These are phyloP conservation scores for Oropetium thomaeum DNA, from an alignment of 176 grass and related monocot species.

Conservation along the genomic window DNA sequence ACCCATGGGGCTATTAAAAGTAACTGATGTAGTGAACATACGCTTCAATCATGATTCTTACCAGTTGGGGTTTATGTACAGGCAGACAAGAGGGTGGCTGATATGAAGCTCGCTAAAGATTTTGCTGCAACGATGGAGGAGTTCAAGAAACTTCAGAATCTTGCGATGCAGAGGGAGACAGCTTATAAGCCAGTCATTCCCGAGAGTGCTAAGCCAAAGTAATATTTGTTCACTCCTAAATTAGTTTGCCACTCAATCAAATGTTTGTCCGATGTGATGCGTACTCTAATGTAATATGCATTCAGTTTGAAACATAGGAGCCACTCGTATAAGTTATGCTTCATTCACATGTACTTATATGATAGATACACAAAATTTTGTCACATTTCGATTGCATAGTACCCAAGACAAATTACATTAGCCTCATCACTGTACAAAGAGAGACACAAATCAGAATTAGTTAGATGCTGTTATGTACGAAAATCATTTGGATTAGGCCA, in stretches of 20 bases:
- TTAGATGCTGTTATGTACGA: background rate
- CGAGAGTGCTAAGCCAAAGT: slow-evolving; percentile 63
- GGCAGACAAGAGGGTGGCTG: slow-evolving; percentile 75
- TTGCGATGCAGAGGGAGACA: slow-evolving; percentile 76
- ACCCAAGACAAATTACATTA: background rate
- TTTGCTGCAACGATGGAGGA: slow-evolving; percentile 76
- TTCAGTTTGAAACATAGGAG: background rate
- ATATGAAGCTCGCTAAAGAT: slow-evolving; percentile 97
- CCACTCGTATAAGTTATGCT: background rate
- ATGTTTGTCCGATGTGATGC: slow-evolving; percentile 16
- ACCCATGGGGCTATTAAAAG: background rate
- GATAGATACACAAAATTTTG: background rate
- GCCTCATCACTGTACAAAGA: background rate
- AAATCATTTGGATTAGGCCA: background rate
- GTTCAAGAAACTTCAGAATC: slow-evolving; percentile 75
- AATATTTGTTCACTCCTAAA: background rate
- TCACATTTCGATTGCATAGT: background rate
- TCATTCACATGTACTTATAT: background rate
- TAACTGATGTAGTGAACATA: background rate
- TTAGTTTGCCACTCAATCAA: background rate
- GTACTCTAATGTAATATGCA: background rate
- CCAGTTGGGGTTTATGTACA: slow-evolving; percentile 29
- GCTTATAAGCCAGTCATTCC: slow-evolving; percentile 57
- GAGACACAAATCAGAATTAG: background rate
- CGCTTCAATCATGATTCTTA: background rate